Evolutionary conservation across 352 stramenopile species (phyloP).

Genomic region (Phytopythium sindhum): DNA sequence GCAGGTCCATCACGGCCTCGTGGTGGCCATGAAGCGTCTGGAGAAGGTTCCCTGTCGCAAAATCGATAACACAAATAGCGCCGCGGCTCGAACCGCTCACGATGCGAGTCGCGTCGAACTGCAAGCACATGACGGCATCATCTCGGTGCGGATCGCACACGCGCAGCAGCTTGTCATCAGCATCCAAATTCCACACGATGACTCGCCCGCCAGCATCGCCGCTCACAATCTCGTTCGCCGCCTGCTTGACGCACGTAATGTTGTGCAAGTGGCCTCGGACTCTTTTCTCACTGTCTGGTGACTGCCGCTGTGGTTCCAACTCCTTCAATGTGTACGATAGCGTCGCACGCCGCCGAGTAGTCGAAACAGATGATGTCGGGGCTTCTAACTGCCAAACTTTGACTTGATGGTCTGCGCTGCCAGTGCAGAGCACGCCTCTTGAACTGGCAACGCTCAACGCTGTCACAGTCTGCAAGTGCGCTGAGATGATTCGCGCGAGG

Average conservation of each 20-base stretch:
- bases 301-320: constrained; percentile 9
- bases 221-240: constrained; percentile 73
- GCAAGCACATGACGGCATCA: constrained; percentile 51
- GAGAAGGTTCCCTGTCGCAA: constrained; percentile 61
- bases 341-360: constrained; percentile 27
- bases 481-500: constrained; percentile 47
- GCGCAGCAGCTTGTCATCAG: constrained; percentile 51
- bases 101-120: constrained; percentile 77
- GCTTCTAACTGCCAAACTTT: constrained; percentile 60
- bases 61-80: constrained; percentile 68
- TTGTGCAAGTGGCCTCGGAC: constrained; percentile 54
- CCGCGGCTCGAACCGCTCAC: constrained; percentile 52
- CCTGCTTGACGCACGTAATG: constrained; percentile 51
- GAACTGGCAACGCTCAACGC: constrained; percentile 44
- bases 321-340: constrained; percentile 38
- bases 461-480: constrained; percentile 49
- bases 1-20: constrained; percentile 49
- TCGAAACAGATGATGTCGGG: constrained; percentile 11
- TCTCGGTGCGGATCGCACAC: constrained; percentile 55
- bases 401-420: constrained; percentile 51
- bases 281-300: constrained; percentile 26
- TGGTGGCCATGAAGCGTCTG: constrained; percentile 60
- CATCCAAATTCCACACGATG: constrained; percentile 72
- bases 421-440: constrained; percentile 44
- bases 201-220: constrained; percentile 56